Evolutionary conservation across 805 yeast genomes (phyloP), one percentile per base, ranked within the genome.

Genomic region (Saturnispora diversa): DNA sequence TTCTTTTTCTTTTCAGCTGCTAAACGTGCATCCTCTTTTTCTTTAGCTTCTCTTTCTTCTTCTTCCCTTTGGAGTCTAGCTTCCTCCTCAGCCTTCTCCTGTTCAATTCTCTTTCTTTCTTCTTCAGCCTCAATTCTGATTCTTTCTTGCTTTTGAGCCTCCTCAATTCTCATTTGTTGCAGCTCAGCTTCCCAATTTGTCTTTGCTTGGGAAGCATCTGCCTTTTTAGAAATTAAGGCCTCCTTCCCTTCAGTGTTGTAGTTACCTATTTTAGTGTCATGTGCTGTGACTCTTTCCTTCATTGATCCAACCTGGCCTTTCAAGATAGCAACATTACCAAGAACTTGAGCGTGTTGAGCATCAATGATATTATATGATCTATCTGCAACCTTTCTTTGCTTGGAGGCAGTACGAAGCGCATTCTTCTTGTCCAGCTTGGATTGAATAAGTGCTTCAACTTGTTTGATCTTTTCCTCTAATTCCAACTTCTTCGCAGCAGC

Each of bases 111-210:
- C 52, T 58, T 51, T 48, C 68, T 55, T 49, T 62, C 66, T 34
- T 54, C 62, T 45, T 60, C 65, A 10, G 58, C 61, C 46, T 65
- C 68, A 16, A 63, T 54, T 44, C 66, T 58, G 40, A 64, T 50
- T 40, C 64, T 57, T 50, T 69, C 74, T 46, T 70, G 75, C 40
- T 67, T 73, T 40, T 59, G 55, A 16, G 71, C 74, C 39, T 66
- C 66, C 37, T 64, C 63, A 36, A 60, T 53, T 40, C 72, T 70
- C 39, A 70, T 54, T n/a, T 55, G 63, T 34, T 63, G 60, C 55
- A 64, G 63, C 45, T 74, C 76, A 5, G 50, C 50, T 45, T 66
- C 64, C 79, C 79, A 74, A 16, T 55, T 55, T 21, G 49, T 41
- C 39, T 53, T 59, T 34, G 70, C 57, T 32, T 65, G 53, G 47